These are phyloP conservation scores for Sarcodon sp. DNA, from an alignment of 768 basidiomycete genomes.

Conservation along the genomic window DNA sequence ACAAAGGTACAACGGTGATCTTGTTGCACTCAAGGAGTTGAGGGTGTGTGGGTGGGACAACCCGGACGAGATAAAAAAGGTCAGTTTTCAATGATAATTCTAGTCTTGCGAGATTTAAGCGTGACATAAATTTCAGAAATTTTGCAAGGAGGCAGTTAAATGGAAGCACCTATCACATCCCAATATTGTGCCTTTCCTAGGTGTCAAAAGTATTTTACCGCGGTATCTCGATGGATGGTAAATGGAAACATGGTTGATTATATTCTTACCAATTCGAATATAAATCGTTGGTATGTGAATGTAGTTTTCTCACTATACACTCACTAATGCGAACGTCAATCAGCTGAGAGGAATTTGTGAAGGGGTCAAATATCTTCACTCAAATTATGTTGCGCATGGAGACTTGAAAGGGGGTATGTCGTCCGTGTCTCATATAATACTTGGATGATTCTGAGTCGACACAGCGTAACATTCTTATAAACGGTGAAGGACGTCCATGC, in stretches of 20 bases:
- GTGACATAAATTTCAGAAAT: background rate
- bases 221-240: constrained; percentile 3
- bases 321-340: too few relatives aligned
- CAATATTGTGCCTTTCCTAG: background rate
- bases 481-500: background rate
- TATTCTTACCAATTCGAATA: background rate
- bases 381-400: too few relatives aligned
- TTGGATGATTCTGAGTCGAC: too few relatives aligned
- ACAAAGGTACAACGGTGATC: background rate
- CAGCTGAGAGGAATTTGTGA: too few relatives aligned
- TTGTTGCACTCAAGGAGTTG: constrained; percentile 2
- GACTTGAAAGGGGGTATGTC: too few relatives aligned
- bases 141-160: background rate
- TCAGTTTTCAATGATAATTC: background rate
- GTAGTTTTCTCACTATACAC: background rate
- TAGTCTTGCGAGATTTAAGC: background rate
- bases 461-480: too few relatives aligned
- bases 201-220: background rate
- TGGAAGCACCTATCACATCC: background rate
- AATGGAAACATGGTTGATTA: constrained; percentile 1
- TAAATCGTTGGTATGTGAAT: background rate
- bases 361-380: too few relatives aligned
- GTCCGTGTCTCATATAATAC: too few relatives aligned
- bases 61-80: constrained; percentile 1
- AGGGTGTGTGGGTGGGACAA: background rate